Evolutionary conservation across 2,329 filamentous ascomycete species (phyloP).

Genomic region (Fusarium poae): DNA sequence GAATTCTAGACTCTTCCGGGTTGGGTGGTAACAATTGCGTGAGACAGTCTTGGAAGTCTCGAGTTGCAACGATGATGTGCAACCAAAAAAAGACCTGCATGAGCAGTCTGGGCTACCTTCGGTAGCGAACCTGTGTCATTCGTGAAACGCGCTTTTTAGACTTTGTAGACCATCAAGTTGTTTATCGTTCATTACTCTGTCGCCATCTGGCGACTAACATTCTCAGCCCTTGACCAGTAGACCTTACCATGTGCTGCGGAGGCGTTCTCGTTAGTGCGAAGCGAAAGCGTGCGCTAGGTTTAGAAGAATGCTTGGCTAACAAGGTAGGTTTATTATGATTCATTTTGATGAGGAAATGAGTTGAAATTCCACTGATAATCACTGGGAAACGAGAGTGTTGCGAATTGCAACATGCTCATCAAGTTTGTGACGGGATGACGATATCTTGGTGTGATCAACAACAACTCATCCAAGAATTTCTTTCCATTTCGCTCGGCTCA

Average conservation of each 20-base stretch:
- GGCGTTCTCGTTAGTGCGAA: conserved; percentile 44
- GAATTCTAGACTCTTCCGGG: conserved; percentile 36
- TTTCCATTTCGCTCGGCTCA: conserved; percentile 13
- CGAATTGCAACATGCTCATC: background rate
- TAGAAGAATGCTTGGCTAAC: conserved; percentile 20
- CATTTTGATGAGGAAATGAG: conserved; percentile 10
- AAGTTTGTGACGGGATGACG: conserved; percentile 19
- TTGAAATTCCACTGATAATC: background rate
- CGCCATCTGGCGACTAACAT: conserved; percentile 10
- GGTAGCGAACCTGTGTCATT: background rate
- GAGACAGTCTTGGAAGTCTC: conserved; percentile 14
- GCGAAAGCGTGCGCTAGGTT: conserved; percentile 19
- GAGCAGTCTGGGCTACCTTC: background rate
- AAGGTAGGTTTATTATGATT: conserved; percentile 11
- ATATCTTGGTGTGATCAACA: conserved; percentile 16
- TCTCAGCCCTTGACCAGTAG: conserved; percentile 37
- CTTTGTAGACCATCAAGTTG: background rate
- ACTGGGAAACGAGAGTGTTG: background rate
- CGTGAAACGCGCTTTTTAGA: background rate
- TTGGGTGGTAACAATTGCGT: conserved; percentile 23
- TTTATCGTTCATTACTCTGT: conserved; percentile 9
- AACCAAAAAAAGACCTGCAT: conserved; percentile 3
- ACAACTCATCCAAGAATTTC: background rate
- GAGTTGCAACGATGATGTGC: conserved; percentile 11
- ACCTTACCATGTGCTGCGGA: conserved; percentile 35